Base-by-base conservation (phyloP, 148 eudicot species). In the Camellia granthamiana region DNA sequence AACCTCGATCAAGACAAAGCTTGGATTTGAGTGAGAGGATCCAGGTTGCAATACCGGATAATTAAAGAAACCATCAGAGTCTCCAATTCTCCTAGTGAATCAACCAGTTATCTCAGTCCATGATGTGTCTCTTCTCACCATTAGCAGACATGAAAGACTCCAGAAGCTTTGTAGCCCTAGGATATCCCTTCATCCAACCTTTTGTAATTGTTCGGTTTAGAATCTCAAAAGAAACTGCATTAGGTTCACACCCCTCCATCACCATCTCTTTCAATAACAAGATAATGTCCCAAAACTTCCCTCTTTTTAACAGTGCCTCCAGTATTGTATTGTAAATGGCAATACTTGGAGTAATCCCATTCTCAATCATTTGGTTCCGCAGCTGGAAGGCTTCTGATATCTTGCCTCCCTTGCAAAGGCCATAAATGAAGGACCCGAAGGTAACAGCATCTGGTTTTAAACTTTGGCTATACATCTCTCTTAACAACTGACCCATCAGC, bases 381-480 rank as follows among this genome's bases (percentile, higher is more conserved):
- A 86, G 76, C 79, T 78, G 77, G 61, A 77, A 72, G 65, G 90
- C 92, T 72, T 10, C 80, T 64, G 81, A 61, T 77, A 89, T 61
- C 73, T 79, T 84, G 55, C 87, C 91, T 75, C 71, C 80, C 77
- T 77, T 84, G 58, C 90, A 84, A 65, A 84, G 59, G 68, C 81
- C 76, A 82, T 77, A 81, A 69, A 85, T 83, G 46, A 89, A 72
- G 30, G 81, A 81, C 76, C 84, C 78, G 82, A 80, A 85, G 10
- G 88, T 86, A 42, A 80, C 87, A 38, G 77, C 72, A 85, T 90
- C 88, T 0, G 85, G 88, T 71, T 86, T 81, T 85, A 91, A 66
- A 79, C 87, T 74, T 60, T 78, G 81, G 68, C 78, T 70, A 42
- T 77, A 51, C 88, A 90, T 83, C 42, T 88, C 89, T 74, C 78